Evolutionary conservation across 73 alveolate species (phyloP), one percentile per base, ranked within the genome.

Genomic region (Paramecium biaurelia): DNA sequence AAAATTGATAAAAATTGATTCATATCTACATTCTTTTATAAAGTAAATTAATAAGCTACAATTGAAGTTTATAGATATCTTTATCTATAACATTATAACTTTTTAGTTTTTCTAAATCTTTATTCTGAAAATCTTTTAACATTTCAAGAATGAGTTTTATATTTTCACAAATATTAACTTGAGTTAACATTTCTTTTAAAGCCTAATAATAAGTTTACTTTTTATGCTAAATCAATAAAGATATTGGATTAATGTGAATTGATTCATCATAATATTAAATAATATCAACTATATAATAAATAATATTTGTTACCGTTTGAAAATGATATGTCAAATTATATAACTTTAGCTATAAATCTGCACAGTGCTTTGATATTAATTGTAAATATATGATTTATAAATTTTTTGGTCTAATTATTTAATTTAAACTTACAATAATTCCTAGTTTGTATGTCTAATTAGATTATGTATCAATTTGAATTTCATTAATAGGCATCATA

Each of bases 321-420:
- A 30, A 63, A 30, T 26, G 41, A 4, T 26, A 63, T 12, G 23
- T 63, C 45, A 15, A 26, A 5, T n/a, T 63, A 5, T 2, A 63
- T 23, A 12, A 26, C 21, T 30, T 30, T 30, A 0, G 0, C 26
- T 26, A 30, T 32, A 63, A 63, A 49, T 70, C 26, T n/a, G 38
- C 49, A 34, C 63, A 89, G 11, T 34, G 47, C 23, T 12, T 38
- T 89, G 12, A 53, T n/a, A 88, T 89, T 70, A 70, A 38, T n/a
- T 84, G 85, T 30, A 89, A 72, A 70, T 58, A 58, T 30, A 70
- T 43, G 56, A 72, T 42, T 5, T 32, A 76, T 26, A 89, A 70
- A 43, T 38, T 43, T 57, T 89, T 85, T 42, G 24, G 57, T 70
- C 88, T 57, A 59, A 35, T 35, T 12, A 67, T 15, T 12, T 7